Percentiles rank a stretch among this genome's conserved stretches.
phyloP scores from a whole-genome alignment of 2,329 filamentous ascomycete species.

The Hypoxylon sp. region DNA sequence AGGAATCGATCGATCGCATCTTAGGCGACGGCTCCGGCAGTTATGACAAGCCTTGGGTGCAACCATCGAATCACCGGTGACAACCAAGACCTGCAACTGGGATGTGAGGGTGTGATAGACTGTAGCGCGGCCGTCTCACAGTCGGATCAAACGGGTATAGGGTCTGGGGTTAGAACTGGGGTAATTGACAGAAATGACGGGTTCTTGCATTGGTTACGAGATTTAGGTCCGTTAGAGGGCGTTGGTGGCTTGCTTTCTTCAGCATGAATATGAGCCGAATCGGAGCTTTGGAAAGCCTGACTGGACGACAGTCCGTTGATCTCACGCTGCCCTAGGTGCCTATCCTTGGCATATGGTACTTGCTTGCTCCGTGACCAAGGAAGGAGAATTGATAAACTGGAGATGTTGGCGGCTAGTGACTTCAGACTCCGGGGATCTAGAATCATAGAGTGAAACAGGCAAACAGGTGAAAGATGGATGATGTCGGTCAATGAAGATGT shows the following conservation, averaged over 20 bases:
- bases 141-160: constrained; percentile 5
- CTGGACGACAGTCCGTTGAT: constrained; percentile 9
- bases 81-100: not conserved
- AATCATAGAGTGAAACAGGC: constrained; percentile 14
- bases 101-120: not conserved
- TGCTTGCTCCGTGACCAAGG: not conserved
- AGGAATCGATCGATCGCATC: constrained; percentile 71
- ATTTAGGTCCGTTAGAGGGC: not conserved
- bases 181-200: constrained; percentile 1
- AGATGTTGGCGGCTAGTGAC: not conserved
- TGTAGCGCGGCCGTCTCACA: not conserved
- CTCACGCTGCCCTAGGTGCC: not conserved
- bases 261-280: constrained; percentile 3
- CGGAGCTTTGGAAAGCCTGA: constrained; percentile 28
- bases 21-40: constrained; percentile 70
- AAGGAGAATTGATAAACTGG: not conserved
- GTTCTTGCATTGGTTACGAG: constrained; percentile 11
- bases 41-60: constrained; percentile 67
- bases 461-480: constrained; percentile 5
- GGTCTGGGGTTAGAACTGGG: not conserved
- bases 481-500: constrained; percentile 31
- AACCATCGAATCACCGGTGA: constrained; percentile 21
- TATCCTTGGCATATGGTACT: not conserved
- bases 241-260: not conserved
- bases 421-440: not conserved